Conservation (phyloP, 1,284 basidiomycete genomes). For the Coniferiporia weirii region DNA sequence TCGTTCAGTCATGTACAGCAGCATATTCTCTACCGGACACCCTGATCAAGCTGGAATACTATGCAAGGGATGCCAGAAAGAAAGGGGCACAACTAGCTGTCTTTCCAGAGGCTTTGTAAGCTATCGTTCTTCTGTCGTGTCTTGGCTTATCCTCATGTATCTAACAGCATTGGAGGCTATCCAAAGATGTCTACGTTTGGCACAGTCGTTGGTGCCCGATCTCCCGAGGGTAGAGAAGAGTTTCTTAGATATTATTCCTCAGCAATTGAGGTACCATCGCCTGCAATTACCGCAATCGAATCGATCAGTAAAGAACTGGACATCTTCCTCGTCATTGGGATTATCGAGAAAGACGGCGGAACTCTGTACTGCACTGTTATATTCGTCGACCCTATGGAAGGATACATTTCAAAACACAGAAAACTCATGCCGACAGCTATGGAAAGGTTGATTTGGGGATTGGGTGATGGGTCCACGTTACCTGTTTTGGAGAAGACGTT, state of each 20-base stretch:
- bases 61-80: constrained; percentile 40
- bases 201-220: constrained; percentile 49
- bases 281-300: constrained; percentile 45
- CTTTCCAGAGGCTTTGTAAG: constrained; percentile 72
- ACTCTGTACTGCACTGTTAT: constrained; percentile 70
- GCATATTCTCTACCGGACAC: constrained; percentile 50
- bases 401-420: constrained; percentile 61
- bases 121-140: constrained; percentile 18
- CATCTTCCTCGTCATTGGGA: constrained; percentile 63
- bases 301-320: constrained; percentile 42
- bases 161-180: constrained; percentile 58
- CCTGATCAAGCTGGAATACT: constrained; percentile 49
- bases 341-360: constrained; percentile 61
- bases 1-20: constrained; percentile 51
- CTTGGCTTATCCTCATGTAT: not conserved
- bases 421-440: constrained; percentile 68
- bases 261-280: constrained; percentile 55
- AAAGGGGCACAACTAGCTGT: constrained; percentile 55
- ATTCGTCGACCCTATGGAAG: constrained; percentile 55
- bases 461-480: constrained; percentile 47
- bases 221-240: constrained; percentile 52
- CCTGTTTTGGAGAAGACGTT: constrained; percentile 39
- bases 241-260: constrained; percentile 51
- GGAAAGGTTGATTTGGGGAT: constrained; percentile 69
- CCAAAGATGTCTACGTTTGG: constrained; percentile 62